A percentile compares a stretch with the other conserved stretches of the same genome.
These are phyloP conservation scores for Chrysanthemum lavandulifolium DNA, from an alignment of 129 eudicot species.

Conservation along the genomic window DNA sequence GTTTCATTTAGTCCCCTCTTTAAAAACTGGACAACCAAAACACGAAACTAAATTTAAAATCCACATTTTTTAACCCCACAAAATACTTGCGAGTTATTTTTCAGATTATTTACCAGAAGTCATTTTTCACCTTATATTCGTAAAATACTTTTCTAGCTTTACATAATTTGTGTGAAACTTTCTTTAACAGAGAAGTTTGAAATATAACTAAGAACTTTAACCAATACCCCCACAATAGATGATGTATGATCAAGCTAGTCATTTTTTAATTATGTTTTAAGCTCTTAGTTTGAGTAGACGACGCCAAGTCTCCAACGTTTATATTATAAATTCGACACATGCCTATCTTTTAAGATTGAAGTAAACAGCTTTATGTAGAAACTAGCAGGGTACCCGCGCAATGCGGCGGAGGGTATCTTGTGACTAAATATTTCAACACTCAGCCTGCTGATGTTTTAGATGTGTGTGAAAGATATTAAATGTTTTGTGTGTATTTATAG, in stretches of 20 bases:
- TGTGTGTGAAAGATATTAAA: too few species aligned
- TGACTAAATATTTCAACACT: too few species aligned
- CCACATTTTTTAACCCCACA: too few species aligned
- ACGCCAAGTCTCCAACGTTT: background rate
- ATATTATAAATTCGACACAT: background rate
- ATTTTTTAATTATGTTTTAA: background rate
- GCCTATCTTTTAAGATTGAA: constrained; percentile 15
- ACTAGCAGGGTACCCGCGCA: background rate
- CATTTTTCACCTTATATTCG: background rate
- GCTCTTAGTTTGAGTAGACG: background rate
- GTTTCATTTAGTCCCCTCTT: too few species aligned
- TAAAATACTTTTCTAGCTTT: too few species aligned
- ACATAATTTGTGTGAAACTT: background rate
- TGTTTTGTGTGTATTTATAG: too few species aligned
- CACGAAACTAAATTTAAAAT: too few species aligned
- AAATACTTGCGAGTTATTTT: background rate
- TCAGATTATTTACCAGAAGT: background rate
- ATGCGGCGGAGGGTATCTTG: too few species aligned
- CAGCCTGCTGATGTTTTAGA: too few species aligned
- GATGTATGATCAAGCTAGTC: background rate
- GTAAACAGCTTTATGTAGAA: constrained; percentile 19
- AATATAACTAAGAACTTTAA: background rate
- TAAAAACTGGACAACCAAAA: too few species aligned
- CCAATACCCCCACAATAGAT: background rate
- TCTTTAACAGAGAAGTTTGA: background rate